These are phyloP conservation scores for Phanerochaete sordida DNA, from an alignment of 768 basidiomycete species.

Conservation along the genomic window DNA sequence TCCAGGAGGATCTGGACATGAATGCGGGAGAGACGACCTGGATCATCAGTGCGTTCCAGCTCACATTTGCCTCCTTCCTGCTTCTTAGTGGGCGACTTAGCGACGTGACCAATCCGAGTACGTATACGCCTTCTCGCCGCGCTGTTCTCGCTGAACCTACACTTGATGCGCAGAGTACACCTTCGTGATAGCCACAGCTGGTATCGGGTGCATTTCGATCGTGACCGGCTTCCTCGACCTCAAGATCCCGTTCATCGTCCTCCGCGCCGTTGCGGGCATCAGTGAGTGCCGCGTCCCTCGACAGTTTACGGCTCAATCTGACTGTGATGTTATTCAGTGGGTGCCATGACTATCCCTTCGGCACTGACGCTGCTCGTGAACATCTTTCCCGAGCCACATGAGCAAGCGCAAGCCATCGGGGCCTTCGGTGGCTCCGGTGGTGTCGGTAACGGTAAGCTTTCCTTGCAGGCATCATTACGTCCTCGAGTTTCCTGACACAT, in stretches of 20 bases:
- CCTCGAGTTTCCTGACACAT: neutral
- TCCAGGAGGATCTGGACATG: slow-evolving; percentile 17
- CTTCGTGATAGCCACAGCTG: slow-evolving; percentile 17
- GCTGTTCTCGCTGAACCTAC: neutral
- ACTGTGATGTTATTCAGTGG: slow-evolving; percentile 19
- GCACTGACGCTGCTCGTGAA: slow-evolving; percentile 37
- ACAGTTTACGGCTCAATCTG: neutral
- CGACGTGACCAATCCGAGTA: slow-evolving; percentile 25
- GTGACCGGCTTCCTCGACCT: slow-evolving; percentile 19
- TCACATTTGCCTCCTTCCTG: slow-evolving; percentile 28
- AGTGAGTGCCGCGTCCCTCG: slow-evolving; percentile 3
- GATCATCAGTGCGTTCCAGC: slow-evolving; percentile 27
- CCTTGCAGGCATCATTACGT: neutral
- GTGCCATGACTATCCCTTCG: slow-evolving; percentile 37
- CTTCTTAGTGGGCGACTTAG: slow-evolving; percentile 24
- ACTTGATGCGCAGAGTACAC: slow-evolving; percentile 14
- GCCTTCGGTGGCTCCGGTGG: slow-evolving; percentile 38
- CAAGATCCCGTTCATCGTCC: slow-evolving; percentile 21
- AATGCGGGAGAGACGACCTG: slow-evolving; percentile 15
- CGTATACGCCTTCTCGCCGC: neutral
- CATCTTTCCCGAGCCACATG: slow-evolving; percentile 37
- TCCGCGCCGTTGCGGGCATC: slow-evolving; percentile 23
- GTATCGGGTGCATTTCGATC: slow-evolving; percentile 20
- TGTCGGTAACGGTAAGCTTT: slow-evolving; percentile 32
- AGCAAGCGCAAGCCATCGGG: slow-evolving; percentile 37